A percentile compares a stretch with the other conserved stretches of the same genome.
These are phyloP conservation scores for Xylaria sp. DNA, from an alignment of 2,329 filamentous ascomycete species.

Conservation along the genomic window DNA sequence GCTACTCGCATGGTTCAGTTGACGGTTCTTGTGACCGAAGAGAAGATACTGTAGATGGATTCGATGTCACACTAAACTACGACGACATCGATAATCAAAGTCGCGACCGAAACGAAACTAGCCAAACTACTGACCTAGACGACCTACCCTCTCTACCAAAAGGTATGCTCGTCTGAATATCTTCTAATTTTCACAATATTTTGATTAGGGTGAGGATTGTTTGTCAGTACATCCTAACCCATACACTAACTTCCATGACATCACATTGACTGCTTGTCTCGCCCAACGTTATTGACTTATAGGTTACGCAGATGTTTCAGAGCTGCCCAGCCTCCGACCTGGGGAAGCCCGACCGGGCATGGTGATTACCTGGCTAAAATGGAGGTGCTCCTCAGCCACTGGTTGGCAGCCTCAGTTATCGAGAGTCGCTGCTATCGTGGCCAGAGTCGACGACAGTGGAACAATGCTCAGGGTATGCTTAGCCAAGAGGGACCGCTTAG, in stretches of 20 bases:
- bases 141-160: slow-evolving; percentile 73
- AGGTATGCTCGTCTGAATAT: slow-evolving; percentile 52
- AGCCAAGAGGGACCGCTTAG: slow-evolving; percentile 74
- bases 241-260: neutral
- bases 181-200: neutral
- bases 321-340: slow-evolving; percentile 62
- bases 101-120: slow-evolving; percentile 50
- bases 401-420: slow-evolving; percentile 74
- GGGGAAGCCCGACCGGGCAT: slow-evolving; percentile 66
- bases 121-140: slow-evolving; percentile 62
- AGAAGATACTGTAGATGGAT: slow-evolving; percentile 41
- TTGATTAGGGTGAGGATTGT: neutral
- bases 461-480: slow-evolving; percentile 69
- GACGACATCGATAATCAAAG: slow-evolving; percentile 52
- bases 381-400: slow-evolving; percentile 69
- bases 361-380: slow-evolving; percentile 75
- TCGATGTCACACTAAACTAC: slow-evolving; percentile 56
- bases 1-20: slow-evolving; percentile 52
- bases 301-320: slow-evolving; percentile 50
- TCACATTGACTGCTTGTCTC: neutral
- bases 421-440: slow-evolving; percentile 73
- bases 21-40: slow-evolving; percentile 53
- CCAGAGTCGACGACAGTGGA: slow-evolving; percentile 64
- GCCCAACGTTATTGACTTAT: slow-evolving; percentile 26
- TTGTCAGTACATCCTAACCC: neutral